Conservation (phyloP, 768 basidiomycete species). For the Pisolithus albus region DNA sequence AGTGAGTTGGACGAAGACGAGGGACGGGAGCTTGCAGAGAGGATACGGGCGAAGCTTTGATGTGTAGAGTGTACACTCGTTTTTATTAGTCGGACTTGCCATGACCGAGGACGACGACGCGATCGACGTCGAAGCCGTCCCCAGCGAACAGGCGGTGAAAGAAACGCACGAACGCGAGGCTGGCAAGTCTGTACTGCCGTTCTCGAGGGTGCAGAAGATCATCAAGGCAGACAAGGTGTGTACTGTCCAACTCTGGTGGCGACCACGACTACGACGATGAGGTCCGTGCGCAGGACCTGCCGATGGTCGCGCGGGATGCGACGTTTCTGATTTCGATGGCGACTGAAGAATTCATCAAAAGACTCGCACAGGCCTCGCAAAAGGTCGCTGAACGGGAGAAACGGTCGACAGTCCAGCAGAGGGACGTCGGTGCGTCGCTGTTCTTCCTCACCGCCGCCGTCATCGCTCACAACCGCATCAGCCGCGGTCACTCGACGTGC, state of each 20-base stretch:
- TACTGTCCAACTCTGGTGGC: slow-evolving; percentile 3
- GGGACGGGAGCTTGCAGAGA: slow-evolving; percentile 37
- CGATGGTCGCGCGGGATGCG: slow-evolving; percentile 71
- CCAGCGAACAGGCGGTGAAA: background rate
- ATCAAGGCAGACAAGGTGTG: slow-evolving; percentile 78
- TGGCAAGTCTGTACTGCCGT: slow-evolving; percentile 71
- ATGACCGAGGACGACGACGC: slow-evolving; percentile 1
- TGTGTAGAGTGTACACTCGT: background rate
- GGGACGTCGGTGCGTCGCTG: slow-evolving; percentile 61
- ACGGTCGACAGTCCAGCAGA: slow-evolving; percentile 67
- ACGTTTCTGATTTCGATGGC: slow-evolving; percentile 74
- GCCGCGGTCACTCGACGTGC: slow-evolving; percentile 56
- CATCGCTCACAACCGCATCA: slow-evolving; percentile 18
- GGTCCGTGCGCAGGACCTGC: slow-evolving; percentile 50
- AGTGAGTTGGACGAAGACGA: slow-evolving; percentile 56
- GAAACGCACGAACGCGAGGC: slow-evolving; percentile 30
- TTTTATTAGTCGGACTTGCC: background rate
- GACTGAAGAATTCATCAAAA: slow-evolving; percentile 82
- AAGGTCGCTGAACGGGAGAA: slow-evolving; percentile 64
- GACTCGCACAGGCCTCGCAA: slow-evolving; percentile 65
- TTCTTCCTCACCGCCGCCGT: background rate
- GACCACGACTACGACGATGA: slow-evolving; percentile 1
- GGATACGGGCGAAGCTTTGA: slow-evolving; percentile 41
- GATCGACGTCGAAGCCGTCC: background rate
- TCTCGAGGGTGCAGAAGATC: slow-evolving; percentile 75